Evolutionary conservation across 2,329 filamentous ascomycete species (phyloP), one percentile per base, ranked within the genome.

Genomic region (Mycosphaerella sp.): DNA sequence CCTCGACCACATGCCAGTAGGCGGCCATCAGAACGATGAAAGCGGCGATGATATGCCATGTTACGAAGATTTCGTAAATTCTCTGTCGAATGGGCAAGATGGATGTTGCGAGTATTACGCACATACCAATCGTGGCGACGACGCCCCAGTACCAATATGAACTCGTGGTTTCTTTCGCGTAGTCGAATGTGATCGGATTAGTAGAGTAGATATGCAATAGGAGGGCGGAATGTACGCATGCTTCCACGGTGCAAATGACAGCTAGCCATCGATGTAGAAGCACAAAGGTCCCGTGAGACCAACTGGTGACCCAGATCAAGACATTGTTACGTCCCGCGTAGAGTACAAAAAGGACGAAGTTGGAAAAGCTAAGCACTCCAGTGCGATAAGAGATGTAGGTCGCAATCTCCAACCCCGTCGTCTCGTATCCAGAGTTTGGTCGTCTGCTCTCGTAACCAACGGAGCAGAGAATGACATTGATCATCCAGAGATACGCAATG

Each of bases 241-340:
- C 74, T 45, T 81, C 71, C 0, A 79, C 43, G 1, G 72, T 71
- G 26, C 69, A 72, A 6, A 80, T 66, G 21, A 70, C 64, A 0
- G 76, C 77, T 1, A 77, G 64, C 75, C 75, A 79, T 9, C 76
- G 70, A 56, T 81, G 78, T 0, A 79, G 66, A 0, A 79, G 62
- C 2, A 79, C 55, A 49, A 70, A 79, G 0, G 78, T 80, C 0
- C 71, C 70, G 55, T 77, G 73, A 0, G 69, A 73, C 76, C 77
- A 80, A 58, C 76, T 71, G 2, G 78, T 78, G 1, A 78, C 40
- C 66, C 71, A 75, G 0, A 79, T 68, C 0, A 78, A 68, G 2
- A 79, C 21, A 50, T 76, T 79, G 58, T 80, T 79, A 1, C 78
- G 66, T 0, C 71, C 67, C 0, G 73, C 68, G 50, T 74, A 78